Evolutionary conservation across 129 eudicot species (phyloP).

Genomic region (Pittosporum tobira): DNA sequence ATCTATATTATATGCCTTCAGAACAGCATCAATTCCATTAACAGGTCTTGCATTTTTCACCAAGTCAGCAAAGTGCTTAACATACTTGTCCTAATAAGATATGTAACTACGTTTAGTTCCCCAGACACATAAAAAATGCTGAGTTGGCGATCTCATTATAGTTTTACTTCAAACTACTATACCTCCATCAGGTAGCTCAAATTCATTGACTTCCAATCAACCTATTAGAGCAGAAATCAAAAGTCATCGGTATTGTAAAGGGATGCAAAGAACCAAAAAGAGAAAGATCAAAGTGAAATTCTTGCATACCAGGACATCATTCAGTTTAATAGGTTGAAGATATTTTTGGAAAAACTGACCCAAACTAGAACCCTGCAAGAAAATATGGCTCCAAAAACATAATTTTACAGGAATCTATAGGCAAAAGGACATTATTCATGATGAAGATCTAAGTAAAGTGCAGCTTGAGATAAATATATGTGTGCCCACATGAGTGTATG

Average conservation of each 20-base stretch:
- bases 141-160: neutral
- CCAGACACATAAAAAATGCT: neutral
- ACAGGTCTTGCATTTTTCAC: slow-evolving; percentile 62
- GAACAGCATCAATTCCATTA: slow-evolving; percentile 45
- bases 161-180: slow-evolving; percentile 8
- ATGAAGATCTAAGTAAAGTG: neutral
- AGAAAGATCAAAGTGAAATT: neutral
- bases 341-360: slow-evolving; percentile 85
- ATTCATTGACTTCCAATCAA: slow-evolving; percentile 91
- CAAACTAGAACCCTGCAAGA: slow-evolving; percentile 84
- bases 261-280: slow-evolving; percentile 9
- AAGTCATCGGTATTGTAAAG: slow-evolving; percentile 8
- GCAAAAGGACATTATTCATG: neutral
- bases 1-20: slow-evolving; percentile 45
- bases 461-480: too few relatives aligned
- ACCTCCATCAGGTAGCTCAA: slow-evolving; percentile 92
- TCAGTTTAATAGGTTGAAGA: slow-evolving; percentile 83
- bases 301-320: slow-evolving; percentile 59
- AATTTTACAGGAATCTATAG: neutral
- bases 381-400: slow-evolving; percentile 1
- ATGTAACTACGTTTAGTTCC: slow-evolving; percentile 8
- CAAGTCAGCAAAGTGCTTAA: slow-evolving; percentile 60
- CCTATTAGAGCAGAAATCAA: slow-evolving; percentile 29
- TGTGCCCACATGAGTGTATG: too few relatives aligned
- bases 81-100: slow-evolving; percentile 62